A percentile compares a stretch with the other conserved stretches of the same genome.
These are phyloP conservation scores for Funneliformis geosporum DNA, from an alignment of 192 early-diverging fungal genomes.

Conservation along the genomic window DNA sequence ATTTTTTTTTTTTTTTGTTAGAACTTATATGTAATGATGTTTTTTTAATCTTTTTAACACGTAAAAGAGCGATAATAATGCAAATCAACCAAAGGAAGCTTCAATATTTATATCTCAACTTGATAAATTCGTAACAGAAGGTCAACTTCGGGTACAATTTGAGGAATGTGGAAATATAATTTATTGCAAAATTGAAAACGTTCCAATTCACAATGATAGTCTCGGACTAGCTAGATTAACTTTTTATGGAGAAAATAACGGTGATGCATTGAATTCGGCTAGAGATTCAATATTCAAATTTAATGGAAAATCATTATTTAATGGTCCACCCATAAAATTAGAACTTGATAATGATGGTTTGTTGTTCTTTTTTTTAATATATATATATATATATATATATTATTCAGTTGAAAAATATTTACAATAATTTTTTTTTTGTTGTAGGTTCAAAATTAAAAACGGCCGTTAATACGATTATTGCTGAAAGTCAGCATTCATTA, in stretches of 20 bases:
- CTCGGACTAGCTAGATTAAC: constrained; percentile 53
- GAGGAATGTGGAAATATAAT: constrained; percentile 21
- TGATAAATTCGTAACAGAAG: neutral
- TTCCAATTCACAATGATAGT: constrained; percentile 49
- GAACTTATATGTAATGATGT: neutral
- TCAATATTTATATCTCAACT: neutral
- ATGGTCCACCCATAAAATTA: constrained; percentile 35
- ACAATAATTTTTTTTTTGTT: constrained; percentile 36
- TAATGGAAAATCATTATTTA: constrained; percentile 49
- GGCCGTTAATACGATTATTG: constrained; percentile 37
- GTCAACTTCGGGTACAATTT: neutral
- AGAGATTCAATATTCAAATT: constrained; percentile 51
- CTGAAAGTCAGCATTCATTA: constrained; percentile 27
- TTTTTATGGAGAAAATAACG: constrained; percentile 44
- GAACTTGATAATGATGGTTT: constrained; percentile 44
- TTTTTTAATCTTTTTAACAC: neutral
- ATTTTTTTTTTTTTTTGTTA: neutral
- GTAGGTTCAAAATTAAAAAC: constrained; percentile 39
- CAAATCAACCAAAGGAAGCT: neutral
- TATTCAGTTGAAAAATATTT: constrained; percentile 22
- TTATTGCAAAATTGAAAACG: constrained; percentile 45
- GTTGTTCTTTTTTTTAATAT: neutral
- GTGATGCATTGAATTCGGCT: constrained; percentile 36
- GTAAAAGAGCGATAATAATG: neutral
- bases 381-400: neutral